A percentile compares a stretch with the other conserved stretches of the same genome.
phyloP scores from a whole-genome alignment of 352 stramenopile genomes.

The Phytophthora hybrid region DNA sequence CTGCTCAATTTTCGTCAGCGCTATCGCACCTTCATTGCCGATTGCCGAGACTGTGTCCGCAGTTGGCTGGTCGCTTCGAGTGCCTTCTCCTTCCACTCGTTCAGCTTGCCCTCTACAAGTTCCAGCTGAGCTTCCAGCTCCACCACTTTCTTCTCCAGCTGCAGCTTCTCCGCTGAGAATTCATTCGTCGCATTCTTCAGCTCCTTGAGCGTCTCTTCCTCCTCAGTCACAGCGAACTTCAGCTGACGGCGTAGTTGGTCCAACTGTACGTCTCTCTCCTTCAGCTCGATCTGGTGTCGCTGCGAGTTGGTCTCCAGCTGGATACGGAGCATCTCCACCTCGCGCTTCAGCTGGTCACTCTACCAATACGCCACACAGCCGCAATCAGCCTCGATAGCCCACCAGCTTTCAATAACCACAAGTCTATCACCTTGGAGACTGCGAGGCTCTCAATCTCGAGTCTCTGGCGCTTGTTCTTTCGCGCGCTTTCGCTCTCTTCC shows the following conservation, averaged over 20 bases:
- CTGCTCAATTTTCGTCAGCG: not conserved
- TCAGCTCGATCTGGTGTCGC: conserved; percentile 71
- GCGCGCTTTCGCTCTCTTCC: conserved; percentile 36
- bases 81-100: conserved; percentile 79
- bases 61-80: conserved; percentile 64
- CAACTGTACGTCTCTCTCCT: conserved; percentile 74
- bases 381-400: not conserved
- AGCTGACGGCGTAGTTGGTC: conserved; percentile 75
- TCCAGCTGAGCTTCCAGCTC: conserved; percentile 76
- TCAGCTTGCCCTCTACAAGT: conserved; percentile 69
- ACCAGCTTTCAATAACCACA: not conserved
- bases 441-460: conserved; percentile 67
- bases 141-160: conserved; percentile 73
- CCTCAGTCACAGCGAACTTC: conserved; percentile 67
- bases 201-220: conserved; percentile 71
- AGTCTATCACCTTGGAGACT: conserved; percentile 58
- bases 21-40: conserved; percentile 58
- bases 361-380: conserved; percentile 18
- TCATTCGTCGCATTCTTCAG: conserved; percentile 62
- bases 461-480: conserved; percentile 57
- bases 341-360: conserved; percentile 59
- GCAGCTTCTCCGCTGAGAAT: conserved; percentile 63
- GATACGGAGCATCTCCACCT: conserved; percentile 62
- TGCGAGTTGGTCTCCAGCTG: conserved; percentile 63
- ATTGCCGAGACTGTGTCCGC: conserved; percentile 49